Percentiles rank a stretch among this genome's conserved stretches.
Conservation (phyloP, 2,329 filamentous ascomycete genomes). For the Cercospora zeae-maydis region DNA sequence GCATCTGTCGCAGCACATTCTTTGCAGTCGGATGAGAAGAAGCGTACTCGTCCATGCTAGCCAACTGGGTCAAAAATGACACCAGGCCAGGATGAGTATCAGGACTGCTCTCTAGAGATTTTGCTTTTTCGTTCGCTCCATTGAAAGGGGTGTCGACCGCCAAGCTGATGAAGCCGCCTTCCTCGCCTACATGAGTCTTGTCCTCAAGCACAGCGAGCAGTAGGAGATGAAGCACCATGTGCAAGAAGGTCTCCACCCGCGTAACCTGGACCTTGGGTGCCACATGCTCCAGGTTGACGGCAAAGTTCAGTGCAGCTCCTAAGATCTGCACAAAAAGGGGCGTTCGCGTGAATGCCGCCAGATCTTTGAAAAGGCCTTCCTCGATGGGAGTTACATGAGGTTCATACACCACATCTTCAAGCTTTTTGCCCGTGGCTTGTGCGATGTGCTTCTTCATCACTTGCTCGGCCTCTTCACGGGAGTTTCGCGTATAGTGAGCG, state of each 20-base stretch:
- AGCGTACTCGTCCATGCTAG: slow-evolving; percentile 69
- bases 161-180: slow-evolving; percentile 28
- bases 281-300: slow-evolving; percentile 63
- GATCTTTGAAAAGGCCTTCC: slow-evolving; percentile 70
- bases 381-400: slow-evolving; percentile 74
- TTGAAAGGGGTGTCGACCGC: slow-evolving; percentile 21
- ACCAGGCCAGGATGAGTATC: slow-evolving; percentile 32
- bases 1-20: slow-evolving; percentile 78
- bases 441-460: slow-evolving; percentile 84
- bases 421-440: slow-evolving; percentile 76
- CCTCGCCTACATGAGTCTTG: slow-evolving; percentile 29
- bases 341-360: slow-evolving; percentile 77
- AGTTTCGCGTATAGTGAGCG: slow-evolving; percentile 93
- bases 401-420: slow-evolving; percentile 85
- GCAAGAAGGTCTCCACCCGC: slow-evolving; percentile 83
- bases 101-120: slow-evolving; percentile 4
- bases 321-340: slow-evolving; percentile 86
- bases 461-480: slow-evolving; percentile 89
- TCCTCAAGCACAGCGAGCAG: slow-evolving; percentile 86
- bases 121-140: slow-evolving; percentile 1
- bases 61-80: slow-evolving; percentile 50
- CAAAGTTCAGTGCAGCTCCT: slow-evolving; percentile 82
- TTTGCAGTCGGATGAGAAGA: slow-evolving; percentile 79
- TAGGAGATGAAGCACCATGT: slow-evolving; percentile 83
- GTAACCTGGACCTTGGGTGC: slow-evolving; percentile 75